These are phyloP conservation scores for Ogataea sp. DNA, from an alignment of 805 yeast species.

Conservation along the genomic window DNA sequence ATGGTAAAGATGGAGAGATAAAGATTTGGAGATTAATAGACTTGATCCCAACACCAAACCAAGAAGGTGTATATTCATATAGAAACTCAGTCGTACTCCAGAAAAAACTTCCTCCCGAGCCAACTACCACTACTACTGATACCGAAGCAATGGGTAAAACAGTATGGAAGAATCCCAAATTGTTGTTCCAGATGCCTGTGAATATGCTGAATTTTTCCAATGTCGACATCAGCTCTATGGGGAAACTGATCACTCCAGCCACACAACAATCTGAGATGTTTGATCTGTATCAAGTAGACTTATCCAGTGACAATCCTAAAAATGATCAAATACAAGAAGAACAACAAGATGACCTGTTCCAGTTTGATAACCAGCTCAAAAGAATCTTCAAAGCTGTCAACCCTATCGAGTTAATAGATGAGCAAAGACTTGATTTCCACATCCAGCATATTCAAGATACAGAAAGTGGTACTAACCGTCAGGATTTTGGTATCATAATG, in stretches of 20 bases:
- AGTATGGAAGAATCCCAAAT: slow-evolving; percentile 14
- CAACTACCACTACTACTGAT: not conserved
- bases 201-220: slow-evolving; percentile 69
- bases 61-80: slow-evolving; percentile 9
- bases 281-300: slow-evolving; percentile 45
- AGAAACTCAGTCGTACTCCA: slow-evolving; percentile 11
- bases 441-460: slow-evolving; percentile 9
- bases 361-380: slow-evolving; percentile 6
- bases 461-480: slow-evolving; percentile 8
- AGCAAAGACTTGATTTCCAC: slow-evolving; percentile 15
- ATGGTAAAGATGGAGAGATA: slow-evolving; percentile 56
- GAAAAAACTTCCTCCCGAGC: slow-evolving; percentile 5
- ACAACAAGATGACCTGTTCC: not conserved
- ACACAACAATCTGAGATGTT: slow-evolving; percentile 54
- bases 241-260: slow-evolving; percentile 46
- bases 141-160: not conserved
- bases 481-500: slow-evolving; percentile 64
- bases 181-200: slow-evolving; percentile 49
- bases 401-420: slow-evolving; percentile 17
- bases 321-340: slow-evolving; percentile 1
- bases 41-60: slow-evolving; percentile 5
- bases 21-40: slow-evolving; percentile 36
- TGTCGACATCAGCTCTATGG: slow-evolving; percentile 30
- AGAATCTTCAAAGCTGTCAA: slow-evolving; percentile 28
- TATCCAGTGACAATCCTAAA: not conserved